Percentiles rank a stretch among this genome's conserved stretches.
phyloP scores from a whole-genome alignment of 371 early-diverging fungal genomes.

The Aphelidium insulamus region DNA sequence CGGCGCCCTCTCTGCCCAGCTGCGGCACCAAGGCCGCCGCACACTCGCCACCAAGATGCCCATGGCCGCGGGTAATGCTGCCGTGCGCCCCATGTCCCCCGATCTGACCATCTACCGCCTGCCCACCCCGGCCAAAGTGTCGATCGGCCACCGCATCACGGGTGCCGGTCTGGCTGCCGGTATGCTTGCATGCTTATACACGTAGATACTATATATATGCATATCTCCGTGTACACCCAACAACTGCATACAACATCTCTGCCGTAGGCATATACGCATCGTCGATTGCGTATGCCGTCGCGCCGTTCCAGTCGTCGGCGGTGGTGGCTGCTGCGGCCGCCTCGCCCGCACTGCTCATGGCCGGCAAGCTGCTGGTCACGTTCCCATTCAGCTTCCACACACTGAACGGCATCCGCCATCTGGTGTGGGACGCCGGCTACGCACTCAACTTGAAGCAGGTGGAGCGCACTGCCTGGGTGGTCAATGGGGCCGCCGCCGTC shows the following conservation, averaged over 20 bases:
- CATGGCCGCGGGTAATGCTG: no score
- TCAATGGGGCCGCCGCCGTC: conserved; percentile 35
- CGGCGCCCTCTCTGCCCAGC: no score
- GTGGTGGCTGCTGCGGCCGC: conserved; percentile 23
- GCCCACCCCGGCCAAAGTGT: conserved; percentile 63
- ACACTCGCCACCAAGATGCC: no score
- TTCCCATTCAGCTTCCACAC: conserved; percentile 60
- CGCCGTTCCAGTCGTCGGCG: conserved; percentile 33
- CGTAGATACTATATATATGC: not conserved
- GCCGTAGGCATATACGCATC: conserved; percentile 36
- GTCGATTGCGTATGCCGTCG: conserved; percentile 31
- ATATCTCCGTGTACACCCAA: not conserved
- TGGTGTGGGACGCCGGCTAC: conserved; percentile 70
- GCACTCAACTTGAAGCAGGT: conserved; percentile 50
- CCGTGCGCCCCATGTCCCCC: conserved; percentile 64
- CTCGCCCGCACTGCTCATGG: conserved; percentile 25
- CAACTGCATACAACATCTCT: conserved; percentile 1
- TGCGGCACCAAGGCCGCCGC: no score
- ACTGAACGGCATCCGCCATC: conserved; percentile 68
- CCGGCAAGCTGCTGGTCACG: conserved; percentile 37
- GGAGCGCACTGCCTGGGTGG: conserved; percentile 55
- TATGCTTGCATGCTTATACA: conserved; percentile 9
- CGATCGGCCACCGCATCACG: conserved; percentile 50
- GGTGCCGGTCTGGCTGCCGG: conserved; percentile 51
- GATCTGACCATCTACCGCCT: conserved; percentile 71